Base-by-base conservation (phyloP, 768 basidiomycete genomes). In the Agaricus sinodeliciosus region DNA sequence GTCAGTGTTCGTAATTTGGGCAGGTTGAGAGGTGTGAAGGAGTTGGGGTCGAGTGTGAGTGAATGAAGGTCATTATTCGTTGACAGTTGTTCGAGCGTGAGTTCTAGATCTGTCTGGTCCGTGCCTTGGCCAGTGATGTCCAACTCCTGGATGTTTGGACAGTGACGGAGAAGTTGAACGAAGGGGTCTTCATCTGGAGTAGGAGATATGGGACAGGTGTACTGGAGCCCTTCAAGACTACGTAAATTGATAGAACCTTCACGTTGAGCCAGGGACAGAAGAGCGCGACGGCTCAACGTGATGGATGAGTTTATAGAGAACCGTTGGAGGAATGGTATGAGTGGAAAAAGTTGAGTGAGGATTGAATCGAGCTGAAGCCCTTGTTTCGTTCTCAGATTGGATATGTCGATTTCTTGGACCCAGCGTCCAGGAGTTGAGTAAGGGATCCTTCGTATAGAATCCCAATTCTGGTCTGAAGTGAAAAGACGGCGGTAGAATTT, bases 361-460 rank as follows among this genome's bases (percentile, higher is more conserved):
- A 85, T 67, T 9, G 79, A 75, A 65, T 92, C 90, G 8, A 86
- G 64, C 16, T 63, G 60, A 45, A 85, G 73, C 22, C 75, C 70
- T 48, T 84, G 75, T 8, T 72, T 66, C 57, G 70, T 72, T 41
- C 64, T 58, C 31, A 89, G 59, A 18, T 68, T 65, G 4, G 87
- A 83, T 5, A 96, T 69, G 65, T 95, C 86, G 19, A 96, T 72
- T 9, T 64, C 66, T 54, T 84, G 85, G 1, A 95, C 81, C 87
- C 90, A 94, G 63, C 93, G 77, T 26, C 93, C 93, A 1, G 93
- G 93, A 0, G 86, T 78, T 3, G 91, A 94, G 61, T 86, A 88
- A 0, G 89, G 89, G 58, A 89, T 91, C 46, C 93, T 79, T 48
- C 89, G 81, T 52, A 95, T 82, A 41, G 90, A 88, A 60, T 93